Conservation (phyloP, 805 yeast genomes). For the Yamadazyma akitaensis region DNA sequence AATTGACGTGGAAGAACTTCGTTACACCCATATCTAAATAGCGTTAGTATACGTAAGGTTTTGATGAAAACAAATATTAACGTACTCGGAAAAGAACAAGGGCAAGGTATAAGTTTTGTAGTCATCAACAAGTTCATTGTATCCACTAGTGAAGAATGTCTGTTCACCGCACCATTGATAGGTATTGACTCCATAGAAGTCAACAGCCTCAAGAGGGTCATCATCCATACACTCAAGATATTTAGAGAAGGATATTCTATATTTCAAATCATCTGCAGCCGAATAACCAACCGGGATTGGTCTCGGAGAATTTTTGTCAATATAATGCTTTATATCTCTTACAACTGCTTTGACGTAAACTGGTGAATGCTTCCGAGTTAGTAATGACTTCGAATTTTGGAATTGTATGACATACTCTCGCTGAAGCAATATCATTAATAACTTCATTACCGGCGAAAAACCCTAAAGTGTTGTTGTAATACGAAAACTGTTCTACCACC, state of each 20-base stretch:
- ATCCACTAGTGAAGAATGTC: constrained; percentile 75
- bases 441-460: constrained; percentile 93
- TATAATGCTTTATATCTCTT: constrained; percentile 76
- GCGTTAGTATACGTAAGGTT: constrained; percentile 18
- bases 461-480: constrained; percentile 84
- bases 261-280: constrained; percentile 88
- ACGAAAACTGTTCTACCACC: constrained; percentile 76
- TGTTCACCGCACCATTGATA: constrained; percentile 90
- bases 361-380: constrained; percentile 48
- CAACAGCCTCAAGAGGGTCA: constrained; percentile 53
- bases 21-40: constrained; percentile 64
- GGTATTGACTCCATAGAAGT: constrained; percentile 78
- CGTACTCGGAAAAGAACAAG: constrained; percentile 73
- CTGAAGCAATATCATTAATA: constrained; percentile 73
- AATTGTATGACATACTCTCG: constrained; percentile 26
- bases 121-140: constrained; percentile 60
- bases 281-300: constrained; percentile 89
- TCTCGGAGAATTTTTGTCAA: constrained; percentile 56
- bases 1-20: constrained; percentile 73
- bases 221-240: constrained; percentile 74
- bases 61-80: constrained; percentile 27
- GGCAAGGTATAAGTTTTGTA: constrained; percentile 70
- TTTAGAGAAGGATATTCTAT: constrained; percentile 70
- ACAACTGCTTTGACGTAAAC: constrained; percentile 72
- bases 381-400: not conserved